Base-by-base conservation (phyloP, 1,139 yeast genomes). In the Blastobotrys niveus region DNA sequence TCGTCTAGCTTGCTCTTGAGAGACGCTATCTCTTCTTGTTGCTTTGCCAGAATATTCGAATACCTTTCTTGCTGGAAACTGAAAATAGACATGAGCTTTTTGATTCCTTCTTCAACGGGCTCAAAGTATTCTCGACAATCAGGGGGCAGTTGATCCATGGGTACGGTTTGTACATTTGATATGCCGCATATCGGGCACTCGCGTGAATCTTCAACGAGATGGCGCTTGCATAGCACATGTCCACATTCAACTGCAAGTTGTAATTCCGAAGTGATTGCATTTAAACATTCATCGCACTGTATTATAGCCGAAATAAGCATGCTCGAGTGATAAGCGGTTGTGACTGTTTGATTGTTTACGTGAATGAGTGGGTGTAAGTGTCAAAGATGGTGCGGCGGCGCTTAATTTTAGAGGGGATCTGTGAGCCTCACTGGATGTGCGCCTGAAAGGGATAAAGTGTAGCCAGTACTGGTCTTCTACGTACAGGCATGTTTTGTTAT, bases 211-310 rank as follows among this genome's bases (percentile, higher is more conserved):
- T 15, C 19, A 19, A 27, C 33, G 10, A 38, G 18, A 38, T 38
- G 40, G 20, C 24, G 15, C 20, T 38, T 38, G 34, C 41, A 38
- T 12, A 24, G 35, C 8, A 38, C 26, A 20, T 38, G 41, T 3
- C 27, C 35, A 9, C 41, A 38, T 3, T 17, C 12, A 4, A 30
- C 14, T 7, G 31, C 6, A 15, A 38, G 19, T 9, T 26, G 27
- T 18, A 38, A 29, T 4, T 38, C 35, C 3, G n/a, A 5, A 14
- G 34, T 3, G 17, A 21, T 31, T 19, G 7, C 8, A 12, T 24
- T 22, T n/a, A 38, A 17, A 29, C 41, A 38, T 31, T 24, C 35
- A 4, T 29, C 29, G n/a, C 41, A 38, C 21, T 38, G 41, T 15
- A 30, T 6, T 14, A 34, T 27, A 14, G 21, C 27, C 22, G 5